Evolutionary conservation across 768 basidiomycete genomes (phyloP), one percentile per base, ranked within the genome.

Genomic region (Mycena filopes): DNA sequence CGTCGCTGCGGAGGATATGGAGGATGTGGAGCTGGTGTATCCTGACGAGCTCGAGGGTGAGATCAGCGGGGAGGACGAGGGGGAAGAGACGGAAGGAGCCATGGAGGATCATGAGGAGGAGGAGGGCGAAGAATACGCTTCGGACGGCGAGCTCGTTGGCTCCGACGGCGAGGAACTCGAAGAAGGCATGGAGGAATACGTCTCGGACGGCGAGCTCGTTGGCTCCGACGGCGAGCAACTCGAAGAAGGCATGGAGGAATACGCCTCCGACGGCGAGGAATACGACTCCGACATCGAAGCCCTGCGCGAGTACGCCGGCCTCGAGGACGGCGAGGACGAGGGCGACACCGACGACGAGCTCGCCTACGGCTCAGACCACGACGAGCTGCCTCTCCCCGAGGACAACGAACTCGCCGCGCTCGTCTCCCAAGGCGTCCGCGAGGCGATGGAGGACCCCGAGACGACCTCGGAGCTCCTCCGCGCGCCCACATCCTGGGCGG

Each of bases 391-490:
- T 33, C 53, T 45, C 8, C 49, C 65, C n/a, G 67, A 60, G 21
- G 11, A 15, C 36, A 61, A 67, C 53, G 31, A 62, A 12, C 21
- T 65, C 25, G 63, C 67, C 10, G 3, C 18, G 5, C 12, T 65
- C 8, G 33, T 69, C 18, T 69, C 67, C 5, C 36, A 28, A 9
- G 63, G 58, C 13, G 23, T 69, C 41, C 59, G 63, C 43, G 41
- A 12, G 10, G 61, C 61, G n/a, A 47, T 62, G 9, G 25, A 15
- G 41, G 33, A 65, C 23, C 59, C 63, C 5, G 55, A 41, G 4
- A 1, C 31, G 21, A n/a, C 46, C 11, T 23, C 16, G 3, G 58
- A 55, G 4, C 50, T 62, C 21, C 26, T 54, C 16, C 60, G 60
- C 49, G 18, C 23, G 38, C 50, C 55, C 1, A 25, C 16, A 1